Conservation (phyloP, 805 yeast species). For the Candida manassasensis region DNA sequence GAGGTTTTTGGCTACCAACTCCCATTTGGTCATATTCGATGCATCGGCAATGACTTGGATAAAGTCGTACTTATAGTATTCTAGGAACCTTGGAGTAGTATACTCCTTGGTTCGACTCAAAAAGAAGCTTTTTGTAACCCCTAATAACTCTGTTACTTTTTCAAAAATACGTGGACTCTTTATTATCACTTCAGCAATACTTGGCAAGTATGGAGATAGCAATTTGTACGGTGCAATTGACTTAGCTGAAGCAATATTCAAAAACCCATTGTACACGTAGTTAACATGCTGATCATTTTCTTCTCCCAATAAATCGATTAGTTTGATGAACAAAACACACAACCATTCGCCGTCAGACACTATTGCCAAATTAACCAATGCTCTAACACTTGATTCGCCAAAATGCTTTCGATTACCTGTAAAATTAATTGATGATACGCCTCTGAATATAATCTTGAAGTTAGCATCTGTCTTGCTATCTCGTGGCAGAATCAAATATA, state of each 20-base stretch:
- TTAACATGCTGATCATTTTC: conserved; percentile 61
- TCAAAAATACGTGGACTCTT: conserved; percentile 53
- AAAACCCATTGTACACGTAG: conserved; percentile 61
- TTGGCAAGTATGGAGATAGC: conserved; percentile 73
- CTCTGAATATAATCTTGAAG: conserved; percentile 41
- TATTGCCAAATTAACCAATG: conserved; percentile 63
- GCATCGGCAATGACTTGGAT: conserved; percentile 59
- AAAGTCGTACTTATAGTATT: conserved; percentile 58
- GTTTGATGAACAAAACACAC: conserved; percentile 58
- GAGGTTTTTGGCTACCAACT: conserved; percentile 45
- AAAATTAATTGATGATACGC: conserved; percentile 40
- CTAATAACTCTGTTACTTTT: conserved; percentile 60
- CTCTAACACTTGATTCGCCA: conserved; percentile 54
- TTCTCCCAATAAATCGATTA: conserved; percentile 65
- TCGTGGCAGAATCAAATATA: conserved; percentile 39
- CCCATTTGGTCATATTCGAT: conserved; percentile 39
- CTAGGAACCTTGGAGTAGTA: conserved; percentile 73
- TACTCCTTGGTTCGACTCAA: conserved; percentile 64
- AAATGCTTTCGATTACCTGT: conserved; percentile 29
- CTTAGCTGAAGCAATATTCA: conserved; percentile 52
- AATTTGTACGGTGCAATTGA: conserved; percentile 71
- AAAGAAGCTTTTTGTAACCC: conserved; percentile 57
- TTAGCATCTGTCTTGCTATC: conserved; percentile 15
- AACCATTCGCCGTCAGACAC: conserved; percentile 63
- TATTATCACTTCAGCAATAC: conserved; percentile 60